Conservation (phyloP, 768 basidiomycete genomes). For the Suillus decipiens region DNA sequence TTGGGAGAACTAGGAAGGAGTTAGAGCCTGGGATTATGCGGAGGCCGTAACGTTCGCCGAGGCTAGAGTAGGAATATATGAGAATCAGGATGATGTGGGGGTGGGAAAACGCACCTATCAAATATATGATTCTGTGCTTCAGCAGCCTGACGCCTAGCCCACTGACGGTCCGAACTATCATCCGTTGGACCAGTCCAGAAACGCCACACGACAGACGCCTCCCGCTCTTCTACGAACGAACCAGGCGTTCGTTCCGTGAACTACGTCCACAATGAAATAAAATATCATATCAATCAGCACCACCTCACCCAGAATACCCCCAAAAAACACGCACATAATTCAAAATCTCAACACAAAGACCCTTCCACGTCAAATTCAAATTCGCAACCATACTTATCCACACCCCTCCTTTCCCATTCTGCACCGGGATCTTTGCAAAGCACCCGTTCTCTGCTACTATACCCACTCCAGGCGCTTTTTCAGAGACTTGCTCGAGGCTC, state of each 20-base stretch:
- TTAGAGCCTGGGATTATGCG: constrained; percentile 82
- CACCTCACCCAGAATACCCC: neutral
- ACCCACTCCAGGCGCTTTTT: constrained; percentile 65
- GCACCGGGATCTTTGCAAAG: constrained; percentile 59
- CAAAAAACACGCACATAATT: constrained; percentile 63
- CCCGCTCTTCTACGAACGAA: constrained; percentile 81
- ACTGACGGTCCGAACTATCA: constrained; percentile 62
- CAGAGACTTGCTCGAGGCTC: constrained; percentile 63
- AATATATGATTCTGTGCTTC: constrained; percentile 94
- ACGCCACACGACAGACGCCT: constrained; percentile 82
- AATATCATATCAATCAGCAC: neutral
- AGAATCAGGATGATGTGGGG: neutral
- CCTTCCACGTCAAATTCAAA: constrained; percentile 81
- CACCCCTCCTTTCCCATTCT: constrained; percentile 17
- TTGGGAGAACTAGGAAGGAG: constrained; percentile 81
- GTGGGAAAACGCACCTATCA: constrained; percentile 50
- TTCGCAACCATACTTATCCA: constrained; percentile 86
- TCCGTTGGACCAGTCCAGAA: constrained; percentile 66
- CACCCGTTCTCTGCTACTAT: constrained; percentile 92
- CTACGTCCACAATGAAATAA: constrained; percentile 37
- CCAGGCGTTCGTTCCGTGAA: constrained; percentile 89
- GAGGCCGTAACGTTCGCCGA: constrained; percentile 80
- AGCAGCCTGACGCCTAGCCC: constrained; percentile 85
- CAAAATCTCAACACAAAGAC: constrained; percentile 77
- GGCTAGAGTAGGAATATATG: constrained; percentile 36